Base-by-base conservation (phyloP, 164 flowering plant species). In the Aristolochia californica region DNA sequence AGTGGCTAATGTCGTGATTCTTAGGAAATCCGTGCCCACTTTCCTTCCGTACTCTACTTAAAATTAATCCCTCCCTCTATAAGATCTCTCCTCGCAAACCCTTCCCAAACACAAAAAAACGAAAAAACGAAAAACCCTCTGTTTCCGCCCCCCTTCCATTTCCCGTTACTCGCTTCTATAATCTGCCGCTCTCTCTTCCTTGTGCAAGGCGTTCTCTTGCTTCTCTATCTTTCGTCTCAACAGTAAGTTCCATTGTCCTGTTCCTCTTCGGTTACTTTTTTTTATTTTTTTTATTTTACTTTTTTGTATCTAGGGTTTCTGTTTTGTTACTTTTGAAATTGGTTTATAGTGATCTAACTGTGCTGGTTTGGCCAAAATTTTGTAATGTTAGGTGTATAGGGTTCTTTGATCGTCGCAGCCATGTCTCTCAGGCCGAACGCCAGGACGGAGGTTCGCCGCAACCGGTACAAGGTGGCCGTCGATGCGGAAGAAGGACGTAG, bases 401-500 rank as follows among this genome's bases (percentile, higher is more conserved):
- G n/a, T 55, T 38, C 58, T 56, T 16, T 13, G 47, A n/a, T 56
- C 58, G 13, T n/a, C 40, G 54, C 45, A 76, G 61, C 64, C 62
- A 80, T 83, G 91, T 87, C 95, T 67, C 75, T 87, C 55, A 79
- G 87, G 55, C 91, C 88, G 23, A 78, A 58, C 72, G 77, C 80
- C 45, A 77, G 85, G 63, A 71, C 83, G 17, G 91, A 87, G 74
- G 82, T 75, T 50, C 82, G 95, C 21, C 80, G 88, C 56, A 84
- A 80, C 78, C 64, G 85, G 43, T 87, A 87, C 74, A 87, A 87
- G 75, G 95, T 87, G 16, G 83, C 89, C 18, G 91, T 87, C 14
- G 91, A 87, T 58, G 95, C 85, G 7, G 95, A 87, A 5, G 91
- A 84, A 43, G 95, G 91, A 1, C 72, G 91, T 59, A 66, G 91